These are phyloP conservation scores for Fusarium bulbicola DNA, from an alignment of 2,329 filamentous ascomycete species.

Conservation along the genomic window DNA sequence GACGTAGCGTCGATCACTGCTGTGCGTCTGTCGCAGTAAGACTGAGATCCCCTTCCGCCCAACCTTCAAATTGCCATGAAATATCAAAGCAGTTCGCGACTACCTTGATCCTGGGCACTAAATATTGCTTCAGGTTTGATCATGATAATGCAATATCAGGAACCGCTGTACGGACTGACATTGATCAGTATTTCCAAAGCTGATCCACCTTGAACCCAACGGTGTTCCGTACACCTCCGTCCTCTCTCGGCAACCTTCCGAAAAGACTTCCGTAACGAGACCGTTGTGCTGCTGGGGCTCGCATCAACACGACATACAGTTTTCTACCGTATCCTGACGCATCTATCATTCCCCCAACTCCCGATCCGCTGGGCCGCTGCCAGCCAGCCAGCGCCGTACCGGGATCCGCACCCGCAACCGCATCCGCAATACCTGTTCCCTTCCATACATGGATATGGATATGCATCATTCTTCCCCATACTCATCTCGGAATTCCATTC, in stretches of 20 bases:
- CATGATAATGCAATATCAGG: slow-evolving; percentile 4
- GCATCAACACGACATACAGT: slow-evolving; percentile 2
- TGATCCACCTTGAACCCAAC: slow-evolving; percentile 14
- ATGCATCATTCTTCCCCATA: slow-evolving; percentile 4
- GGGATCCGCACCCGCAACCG: slow-evolving; percentile 25
- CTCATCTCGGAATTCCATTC: slow-evolving; percentile 15
- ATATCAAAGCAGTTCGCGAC: slow-evolving; percentile 6
- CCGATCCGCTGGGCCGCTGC: slow-evolving; percentile 42
- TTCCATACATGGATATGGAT: slow-evolving; percentile 13
- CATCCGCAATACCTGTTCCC: slow-evolving; percentile 11
- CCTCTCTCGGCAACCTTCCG: slow-evolving; percentile 43
- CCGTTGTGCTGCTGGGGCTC: slow-evolving; percentile 20
- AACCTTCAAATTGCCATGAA: slow-evolving; percentile 24
- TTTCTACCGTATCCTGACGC: background rate
- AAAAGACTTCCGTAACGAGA: slow-evolving; percentile 21
- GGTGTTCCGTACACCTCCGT: slow-evolving; percentile 40
- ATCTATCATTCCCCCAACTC: slow-evolving; percentile 20
- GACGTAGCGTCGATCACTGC: slow-evolving; percentile 14
- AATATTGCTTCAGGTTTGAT: background rate
- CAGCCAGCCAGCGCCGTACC: slow-evolving; percentile 21
- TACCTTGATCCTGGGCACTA: slow-evolving; percentile 11
- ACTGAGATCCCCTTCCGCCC: background rate
- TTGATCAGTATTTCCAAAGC: slow-evolving; percentile 1
- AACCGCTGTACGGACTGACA: slow-evolving; percentile 9
- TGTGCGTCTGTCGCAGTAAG: slow-evolving; percentile 7